Percentiles rank a stretch among this genome's conserved stretches.
Conservation (phyloP, 2,329 filamentous ascomycete genomes). For the Botryotinia convoluta region DNA sequence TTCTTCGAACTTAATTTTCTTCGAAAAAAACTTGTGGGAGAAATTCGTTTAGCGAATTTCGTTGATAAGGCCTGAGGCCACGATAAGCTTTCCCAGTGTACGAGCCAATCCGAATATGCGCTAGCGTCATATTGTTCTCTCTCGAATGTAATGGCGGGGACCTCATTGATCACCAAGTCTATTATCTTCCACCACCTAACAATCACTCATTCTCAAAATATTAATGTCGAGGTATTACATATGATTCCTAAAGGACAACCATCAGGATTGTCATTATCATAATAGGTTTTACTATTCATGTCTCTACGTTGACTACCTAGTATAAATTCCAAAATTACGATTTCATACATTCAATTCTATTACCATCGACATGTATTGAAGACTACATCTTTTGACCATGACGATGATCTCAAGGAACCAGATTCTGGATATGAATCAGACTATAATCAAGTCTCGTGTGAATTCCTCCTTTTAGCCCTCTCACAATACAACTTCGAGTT, state of each 20-base stretch:
- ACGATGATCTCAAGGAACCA: not conserved
- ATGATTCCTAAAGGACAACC: not conserved
- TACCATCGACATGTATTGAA: not conserved
- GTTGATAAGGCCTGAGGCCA: constrained; percentile 9
- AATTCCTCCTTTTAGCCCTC: not conserved
- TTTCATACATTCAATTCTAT: not conserved
- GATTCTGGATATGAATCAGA: not conserved
- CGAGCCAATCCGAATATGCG: not conserved
- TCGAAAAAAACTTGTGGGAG: constrained; percentile 12
- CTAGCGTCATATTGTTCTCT: not conserved
- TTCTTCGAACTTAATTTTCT: constrained; percentile 12
- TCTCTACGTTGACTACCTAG: not conserved
- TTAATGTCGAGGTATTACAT: not conserved
- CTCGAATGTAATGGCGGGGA: not conserved
- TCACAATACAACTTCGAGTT: not conserved
- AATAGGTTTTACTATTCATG: not conserved
- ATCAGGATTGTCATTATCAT: not conserved
- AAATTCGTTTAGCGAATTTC: constrained; percentile 19
- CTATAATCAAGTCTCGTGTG: not conserved
- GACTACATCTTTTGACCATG: not conserved
- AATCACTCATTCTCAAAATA: not conserved
- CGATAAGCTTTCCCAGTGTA: not conserved
- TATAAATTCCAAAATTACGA: not conserved
- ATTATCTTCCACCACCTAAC: not conserved
- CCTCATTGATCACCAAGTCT: not conserved